Evolutionary conservation across 1,284 basidiomycete genomes (phyloP).

Genomic region (Pseudozyma hubeiensis): DNA sequence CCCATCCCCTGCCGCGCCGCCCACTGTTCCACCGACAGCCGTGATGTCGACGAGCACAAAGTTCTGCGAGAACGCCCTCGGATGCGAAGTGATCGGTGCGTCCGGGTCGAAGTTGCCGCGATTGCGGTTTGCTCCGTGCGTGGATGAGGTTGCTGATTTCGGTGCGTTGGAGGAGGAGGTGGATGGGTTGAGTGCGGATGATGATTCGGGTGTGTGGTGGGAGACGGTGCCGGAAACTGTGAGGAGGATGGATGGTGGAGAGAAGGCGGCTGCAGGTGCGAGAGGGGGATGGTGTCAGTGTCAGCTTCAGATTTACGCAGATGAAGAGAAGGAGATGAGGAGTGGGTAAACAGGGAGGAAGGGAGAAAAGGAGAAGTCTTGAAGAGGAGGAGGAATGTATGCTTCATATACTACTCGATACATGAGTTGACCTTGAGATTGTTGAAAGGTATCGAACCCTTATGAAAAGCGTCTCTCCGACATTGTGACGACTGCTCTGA

Average conservation of each 20-base stretch:
- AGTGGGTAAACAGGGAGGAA: not conserved
- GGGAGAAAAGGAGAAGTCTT: not conserved
- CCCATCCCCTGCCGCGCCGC: slow-evolving; percentile 27
- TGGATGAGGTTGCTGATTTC: slow-evolving; percentile 49
- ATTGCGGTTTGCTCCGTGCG: slow-evolving; percentile 26
- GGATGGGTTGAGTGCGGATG: slow-evolving; percentile 33
- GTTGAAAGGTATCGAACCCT: slow-evolving; percentile 45
- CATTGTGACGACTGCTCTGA: not conserved
- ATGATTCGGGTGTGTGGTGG: slow-evolving; percentile 64
- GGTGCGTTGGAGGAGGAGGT: slow-evolving; percentile 53
- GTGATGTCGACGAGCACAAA: slow-evolving; percentile 56
- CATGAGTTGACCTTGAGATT: slow-evolving; percentile 16
- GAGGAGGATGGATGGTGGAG: slow-evolving; percentile 55
- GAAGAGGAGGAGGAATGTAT: slow-evolving; percentile 30
- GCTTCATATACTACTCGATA: slow-evolving; percentile 64
- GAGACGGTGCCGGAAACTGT: slow-evolving; percentile 62
- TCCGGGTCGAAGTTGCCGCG: slow-evolving; percentile 51
- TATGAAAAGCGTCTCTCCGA: slow-evolving; percentile 37
- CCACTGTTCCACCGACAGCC: not conserved
- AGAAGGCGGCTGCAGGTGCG: slow-evolving; percentile 30
- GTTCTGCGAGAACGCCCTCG: slow-evolving; percentile 59
- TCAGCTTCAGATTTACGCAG: not conserved
- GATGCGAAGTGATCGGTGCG: slow-evolving; percentile 57
- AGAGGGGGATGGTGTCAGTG: slow-evolving; percentile 4
- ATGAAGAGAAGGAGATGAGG: not conserved